Base-by-base conservation (phyloP, 2,329 filamentous ascomycete genomes). In the Dryadomyces quercus-mongolicae region DNA sequence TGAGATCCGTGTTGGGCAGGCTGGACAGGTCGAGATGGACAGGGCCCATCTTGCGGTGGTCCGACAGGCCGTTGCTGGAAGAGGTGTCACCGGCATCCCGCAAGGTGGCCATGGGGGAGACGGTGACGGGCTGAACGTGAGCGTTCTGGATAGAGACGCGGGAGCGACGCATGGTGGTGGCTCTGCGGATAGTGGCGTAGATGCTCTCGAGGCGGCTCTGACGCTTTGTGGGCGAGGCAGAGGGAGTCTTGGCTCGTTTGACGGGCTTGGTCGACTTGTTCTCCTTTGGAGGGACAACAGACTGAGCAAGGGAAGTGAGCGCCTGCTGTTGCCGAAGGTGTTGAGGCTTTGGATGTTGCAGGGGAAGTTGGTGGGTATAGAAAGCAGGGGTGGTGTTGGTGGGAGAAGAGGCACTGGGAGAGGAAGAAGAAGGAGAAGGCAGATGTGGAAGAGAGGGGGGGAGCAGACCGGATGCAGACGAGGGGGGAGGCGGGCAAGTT, bases 121-220 rank as follows among this genome's bases (percentile, higher is more conserved):
- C 53, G 9, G 60, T 60, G 16, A 54, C 51, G 31, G 54, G 51
- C 15, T 47, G 48, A 13, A 54, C 43, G 43, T 49, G 53, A 15
- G 56, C 51, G 34, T 59, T 56, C 13, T 55, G 55, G 25, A 54
- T 16, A 8, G 51, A 44, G 31, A 49, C 10, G 48, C 59, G 56
- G 12, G 57, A 57, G 51, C 58, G 59, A 18, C 59, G 59, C 57
- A 58, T 59, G 36, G 43, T 60, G 31, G 59, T 57, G 51, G 65
- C 66, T 56, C 62, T 63, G 54, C 64, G 62, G 49, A 68, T 60
- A 50, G 62, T 64, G 22, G 62, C 60, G 60, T 64, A 68, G 44
- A 67, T 58, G 34, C 58, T 59, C 53, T 63, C 64, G 12, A 68
- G 55, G 15, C 65, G 62, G 43, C 64, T 56, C 8, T 57, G 55